phyloP scores from a whole-genome alignment of 495 filamentous ascomycete species.

The Xylaria intraflava region DNA sequence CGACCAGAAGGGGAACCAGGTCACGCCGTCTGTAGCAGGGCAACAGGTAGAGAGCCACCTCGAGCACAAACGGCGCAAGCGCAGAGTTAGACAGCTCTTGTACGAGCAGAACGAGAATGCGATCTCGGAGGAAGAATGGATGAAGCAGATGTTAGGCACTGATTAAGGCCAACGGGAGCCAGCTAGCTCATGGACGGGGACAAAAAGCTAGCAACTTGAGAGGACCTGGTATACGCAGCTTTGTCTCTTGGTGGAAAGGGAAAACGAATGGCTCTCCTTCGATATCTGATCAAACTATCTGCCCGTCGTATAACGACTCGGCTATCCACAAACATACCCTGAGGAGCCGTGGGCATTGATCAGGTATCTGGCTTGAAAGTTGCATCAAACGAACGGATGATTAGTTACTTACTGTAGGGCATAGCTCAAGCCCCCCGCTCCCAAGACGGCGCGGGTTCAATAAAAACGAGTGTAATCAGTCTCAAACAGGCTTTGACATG shows the following conservation, averaged over 20 bases:
- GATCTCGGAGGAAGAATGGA: constrained; percentile 35
- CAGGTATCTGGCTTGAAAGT: background rate
- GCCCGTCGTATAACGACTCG: background rate
- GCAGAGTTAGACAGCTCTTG: constrained; percentile 25
- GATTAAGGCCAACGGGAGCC: constrained; percentile 8
- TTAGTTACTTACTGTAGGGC: background rate
- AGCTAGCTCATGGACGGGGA: background rate
- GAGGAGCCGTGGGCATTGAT: background rate
- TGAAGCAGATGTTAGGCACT: constrained; percentile 22
- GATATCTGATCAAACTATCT: background rate
- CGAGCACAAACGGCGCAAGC: constrained; percentile 27
- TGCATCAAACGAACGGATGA: too few relatives aligned
- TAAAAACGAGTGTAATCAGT: background rate
- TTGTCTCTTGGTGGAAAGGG: background rate
- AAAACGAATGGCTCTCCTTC: background rate
- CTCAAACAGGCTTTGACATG: too few relatives aligned
- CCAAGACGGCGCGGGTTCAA: background rate
- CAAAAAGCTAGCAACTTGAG: background rate
- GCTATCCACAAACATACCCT: background rate
- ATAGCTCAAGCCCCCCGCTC: background rate
- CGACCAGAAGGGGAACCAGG: constrained; percentile 32
- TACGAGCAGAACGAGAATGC: constrained; percentile 31
- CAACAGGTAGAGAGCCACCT: constrained; percentile 34
- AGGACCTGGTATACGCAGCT: background rate
- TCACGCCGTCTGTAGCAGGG: constrained; percentile 35